A percentile compares a stretch with the other conserved stretches of the same genome.
Evolutionary conservation across 2,329 filamentous ascomycete genomes (phyloP).

Genomic region (Aspergillus brunneoviolaceus): DNA sequence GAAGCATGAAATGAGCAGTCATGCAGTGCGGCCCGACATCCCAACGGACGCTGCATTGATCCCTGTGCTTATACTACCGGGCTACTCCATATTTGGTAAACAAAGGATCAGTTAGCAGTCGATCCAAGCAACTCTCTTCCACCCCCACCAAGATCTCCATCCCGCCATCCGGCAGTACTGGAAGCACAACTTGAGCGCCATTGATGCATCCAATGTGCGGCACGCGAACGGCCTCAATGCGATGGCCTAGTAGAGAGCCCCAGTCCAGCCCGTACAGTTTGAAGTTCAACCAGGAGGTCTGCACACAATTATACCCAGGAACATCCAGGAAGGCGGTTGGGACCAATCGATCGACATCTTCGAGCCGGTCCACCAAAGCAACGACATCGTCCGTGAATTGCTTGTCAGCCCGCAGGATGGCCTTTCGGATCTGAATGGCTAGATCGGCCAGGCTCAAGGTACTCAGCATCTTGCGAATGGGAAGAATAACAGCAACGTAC

Average conservation of each 20-base stretch:
- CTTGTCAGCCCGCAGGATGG: slow-evolving; percentile 31
- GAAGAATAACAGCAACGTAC: slow-evolving; percentile 29
- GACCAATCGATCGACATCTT: slow-evolving; percentile 34
- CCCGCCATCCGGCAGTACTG: slow-evolving; percentile 32
- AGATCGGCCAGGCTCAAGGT: slow-evolving; percentile 33
- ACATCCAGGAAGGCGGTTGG: slow-evolving; percentile 39
- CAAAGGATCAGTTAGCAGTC: slow-evolving; percentile 32
- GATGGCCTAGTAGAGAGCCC: slow-evolving; percentile 31
- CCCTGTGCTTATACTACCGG: background rate
- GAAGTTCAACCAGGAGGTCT: slow-evolving; percentile 38
- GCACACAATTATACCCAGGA: slow-evolving; percentile 35
- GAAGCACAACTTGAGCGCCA: slow-evolving; percentile 34
- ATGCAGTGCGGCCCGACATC: no score
- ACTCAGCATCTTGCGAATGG: slow-evolving; percentile 30
- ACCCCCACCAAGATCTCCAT: slow-evolving; percentile 38
- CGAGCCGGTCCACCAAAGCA: slow-evolving; percentile 31
- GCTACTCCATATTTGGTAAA: slow-evolving; percentile 26
- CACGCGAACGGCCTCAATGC: slow-evolving; percentile 32
- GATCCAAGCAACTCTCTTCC: slow-evolving; percentile 29
- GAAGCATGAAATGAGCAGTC: no score
- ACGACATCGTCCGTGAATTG: slow-evolving; percentile 32
- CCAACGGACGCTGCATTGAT: no score
- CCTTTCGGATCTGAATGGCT: slow-evolving; percentile 36
- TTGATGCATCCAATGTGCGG: slow-evolving; percentile 36
- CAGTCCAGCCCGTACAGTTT: slow-evolving; percentile 35